Evolutionary conservation across 2,329 filamentous ascomycete species (phyloP).

Genomic region (Colletotrichum siamense): DNA sequence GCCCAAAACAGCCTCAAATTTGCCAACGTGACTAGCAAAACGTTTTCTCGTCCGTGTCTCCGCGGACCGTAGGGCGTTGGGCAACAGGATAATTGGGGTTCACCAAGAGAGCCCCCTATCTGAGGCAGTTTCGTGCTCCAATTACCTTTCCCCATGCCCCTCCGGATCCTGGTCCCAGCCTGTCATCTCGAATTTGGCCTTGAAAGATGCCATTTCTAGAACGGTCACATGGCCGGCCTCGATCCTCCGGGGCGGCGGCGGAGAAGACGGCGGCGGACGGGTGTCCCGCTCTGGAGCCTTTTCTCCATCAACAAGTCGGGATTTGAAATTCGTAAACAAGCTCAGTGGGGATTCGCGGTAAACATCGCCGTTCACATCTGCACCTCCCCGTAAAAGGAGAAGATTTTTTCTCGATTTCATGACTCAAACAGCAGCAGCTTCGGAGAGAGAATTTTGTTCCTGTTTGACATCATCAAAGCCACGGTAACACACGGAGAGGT

Average conservation of each 20-base stretch:
- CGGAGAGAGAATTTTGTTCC: background rate
- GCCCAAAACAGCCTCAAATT: background rate
- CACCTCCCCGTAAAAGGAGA: background rate
- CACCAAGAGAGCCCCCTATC: background rate
- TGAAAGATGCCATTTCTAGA: background rate
- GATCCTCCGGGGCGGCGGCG: background rate
- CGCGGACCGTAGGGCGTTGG: background rate
- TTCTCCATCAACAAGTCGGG: background rate
- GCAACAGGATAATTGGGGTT: background rate
- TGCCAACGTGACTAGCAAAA: background rate
- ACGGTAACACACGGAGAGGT: background rate
- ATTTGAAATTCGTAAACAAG: conserved; percentile 2
- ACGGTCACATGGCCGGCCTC: background rate
- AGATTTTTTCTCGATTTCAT: background rate
- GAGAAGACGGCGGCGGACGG: background rate
- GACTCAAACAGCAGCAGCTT: background rate
- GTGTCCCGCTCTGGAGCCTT: background rate
- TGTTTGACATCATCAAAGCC: background rate
- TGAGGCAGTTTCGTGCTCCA: background rate
- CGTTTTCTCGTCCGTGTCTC: background rate
- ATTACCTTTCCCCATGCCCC: background rate
- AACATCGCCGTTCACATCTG: background rate
- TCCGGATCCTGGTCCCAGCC: background rate
- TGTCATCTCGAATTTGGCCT: background rate
- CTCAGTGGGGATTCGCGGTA: background rate